Conservation (phyloP, 257 asterid genomes). For the Verbena officinalis region DNA sequence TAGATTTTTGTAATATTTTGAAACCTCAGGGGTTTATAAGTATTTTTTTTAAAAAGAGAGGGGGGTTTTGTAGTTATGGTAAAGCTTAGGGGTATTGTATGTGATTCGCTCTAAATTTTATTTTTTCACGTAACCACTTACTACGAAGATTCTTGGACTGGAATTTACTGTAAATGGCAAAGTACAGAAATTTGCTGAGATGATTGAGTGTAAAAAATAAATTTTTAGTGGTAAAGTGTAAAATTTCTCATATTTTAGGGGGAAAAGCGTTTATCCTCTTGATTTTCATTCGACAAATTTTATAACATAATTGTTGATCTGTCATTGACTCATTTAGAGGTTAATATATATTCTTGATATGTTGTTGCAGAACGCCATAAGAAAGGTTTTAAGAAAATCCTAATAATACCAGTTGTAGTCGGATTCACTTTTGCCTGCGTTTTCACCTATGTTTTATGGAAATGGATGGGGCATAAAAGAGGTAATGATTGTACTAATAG, state of each 20-base stretch:
- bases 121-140: too few relatives aligned
- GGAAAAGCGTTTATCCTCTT: not conserved
- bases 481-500: constrained; percentile 40
- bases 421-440: constrained; percentile 25
- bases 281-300: not conserved
- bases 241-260: not conserved
- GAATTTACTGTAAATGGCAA: too few relatives aligned
- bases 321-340: not conserved
- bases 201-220: too few relatives aligned
- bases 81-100: too few relatives aligned
- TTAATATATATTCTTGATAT: constrained; percentile 6
- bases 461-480: constrained; percentile 38
- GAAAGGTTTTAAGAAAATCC: constrained; percentile 25
- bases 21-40: too few relatives aligned
- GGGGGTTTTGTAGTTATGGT: too few relatives aligned
- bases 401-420: constrained; percentile 32
- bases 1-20: too few relatives aligned
- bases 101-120: too few relatives aligned
- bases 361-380: constrained; percentile 33
- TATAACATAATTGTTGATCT: not conserved
- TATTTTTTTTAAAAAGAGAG: too few relatives aligned
- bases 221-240: not conserved
- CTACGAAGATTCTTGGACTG: too few relatives aligned
- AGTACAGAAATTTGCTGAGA: too few relatives aligned
- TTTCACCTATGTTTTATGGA: constrained; percentile 39